phyloP scores from a whole-genome alignment of 371 early-diverging fungal species.

The Circinella minor region DNA sequence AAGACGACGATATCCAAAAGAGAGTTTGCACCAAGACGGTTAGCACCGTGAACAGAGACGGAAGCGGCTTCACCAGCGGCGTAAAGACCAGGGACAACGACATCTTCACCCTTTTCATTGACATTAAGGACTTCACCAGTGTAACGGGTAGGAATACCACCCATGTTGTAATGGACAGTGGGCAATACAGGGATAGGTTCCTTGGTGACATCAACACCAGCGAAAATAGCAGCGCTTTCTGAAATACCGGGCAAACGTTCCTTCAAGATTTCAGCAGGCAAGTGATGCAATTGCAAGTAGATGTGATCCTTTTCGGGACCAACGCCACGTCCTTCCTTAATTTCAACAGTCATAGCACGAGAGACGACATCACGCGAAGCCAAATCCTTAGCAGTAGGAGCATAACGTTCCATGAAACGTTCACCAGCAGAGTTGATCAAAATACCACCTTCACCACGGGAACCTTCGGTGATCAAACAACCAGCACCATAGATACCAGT shows the following conservation, averaged over 20 bases:
- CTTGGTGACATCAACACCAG: slow-evolving; percentile 98
- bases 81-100: slow-evolving; percentile 91
- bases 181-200: slow-evolving; percentile 99
- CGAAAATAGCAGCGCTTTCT: slow-evolving; percentile 97
- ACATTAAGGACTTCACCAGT: slow-evolving; percentile 93
- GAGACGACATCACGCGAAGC: slow-evolving; percentile 98
- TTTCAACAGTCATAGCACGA: slow-evolving; percentile 98
- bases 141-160: slow-evolving; percentile 97
- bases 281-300: slow-evolving; percentile 93
- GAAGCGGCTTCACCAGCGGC: slow-evolving; percentile 96
- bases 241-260: slow-evolving; percentile 98
- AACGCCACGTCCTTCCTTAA: slow-evolving; percentile 97
- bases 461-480: slow-evolving; percentile 97
- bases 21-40: slow-evolving; percentile 98
- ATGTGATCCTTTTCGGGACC: slow-evolving; percentile 97
- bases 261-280: slow-evolving; percentile 91
- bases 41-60: slow-evolving; percentile 97
- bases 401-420: slow-evolving; percentile 99
- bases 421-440: slow-evolving; percentile 92
- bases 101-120: slow-evolving; percentile 75
- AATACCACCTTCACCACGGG: slow-evolving; percentile 96
- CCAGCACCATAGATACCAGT: slow-evolving; percentile 98
- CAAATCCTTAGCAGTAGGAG: slow-evolving; percentile 97
- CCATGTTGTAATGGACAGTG: slow-evolving; percentile 99
- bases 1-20: slow-evolving; percentile 97